Percentiles rank a stretch among this genome's conserved stretches.
These are phyloP conservation scores for Triglochin maritima DNA, from an alignment of 106 monocot species.

Conservation along the genomic window DNA sequence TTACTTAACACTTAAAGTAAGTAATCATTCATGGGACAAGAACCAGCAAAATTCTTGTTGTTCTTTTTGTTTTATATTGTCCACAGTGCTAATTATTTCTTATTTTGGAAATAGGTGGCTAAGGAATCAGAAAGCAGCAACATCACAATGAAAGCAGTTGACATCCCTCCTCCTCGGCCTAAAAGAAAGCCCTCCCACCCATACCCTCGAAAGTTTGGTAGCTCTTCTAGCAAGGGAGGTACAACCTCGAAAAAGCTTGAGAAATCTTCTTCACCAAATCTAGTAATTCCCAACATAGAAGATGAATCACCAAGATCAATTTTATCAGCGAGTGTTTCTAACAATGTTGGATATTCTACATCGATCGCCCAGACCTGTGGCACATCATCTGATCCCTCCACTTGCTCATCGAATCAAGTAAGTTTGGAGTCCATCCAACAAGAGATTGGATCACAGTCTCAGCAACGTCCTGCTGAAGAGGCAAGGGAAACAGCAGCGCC, in stretches of 20 bases:
- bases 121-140: conserved; percentile 15
- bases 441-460: conserved; percentile 17
- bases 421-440: conserved; percentile 9
- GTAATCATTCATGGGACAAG: conserved; percentile 1
- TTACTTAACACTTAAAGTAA: conserved; percentile 5
- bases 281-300: conserved; percentile 25
- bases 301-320: conserved; percentile 53
- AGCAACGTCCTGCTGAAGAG: conserved; percentile 3
- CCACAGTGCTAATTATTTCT: background rate
- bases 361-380: conserved; percentile 11
- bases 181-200: conserved; percentile 67
- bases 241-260: conserved; percentile 8
- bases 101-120: conserved; percentile 22
- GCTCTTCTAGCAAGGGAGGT: conserved; percentile 1
- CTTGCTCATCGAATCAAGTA: conserved; percentile 8
- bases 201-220: conserved; percentile 58
- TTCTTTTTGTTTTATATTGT: conserved; percentile 1
- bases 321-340: conserved; percentile 36
- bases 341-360: conserved; percentile 16
- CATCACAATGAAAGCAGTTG: conserved; percentile 21
- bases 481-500: background rate
- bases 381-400: conserved; percentile 29
- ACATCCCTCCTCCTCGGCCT: conserved; percentile 78
- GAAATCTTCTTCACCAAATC: conserved; percentile 4
- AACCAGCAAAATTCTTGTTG: background rate